phyloP scores from a whole-genome alignment of 1,284 basidiomycete genomes.

The Ustilago loliicola region DNA sequence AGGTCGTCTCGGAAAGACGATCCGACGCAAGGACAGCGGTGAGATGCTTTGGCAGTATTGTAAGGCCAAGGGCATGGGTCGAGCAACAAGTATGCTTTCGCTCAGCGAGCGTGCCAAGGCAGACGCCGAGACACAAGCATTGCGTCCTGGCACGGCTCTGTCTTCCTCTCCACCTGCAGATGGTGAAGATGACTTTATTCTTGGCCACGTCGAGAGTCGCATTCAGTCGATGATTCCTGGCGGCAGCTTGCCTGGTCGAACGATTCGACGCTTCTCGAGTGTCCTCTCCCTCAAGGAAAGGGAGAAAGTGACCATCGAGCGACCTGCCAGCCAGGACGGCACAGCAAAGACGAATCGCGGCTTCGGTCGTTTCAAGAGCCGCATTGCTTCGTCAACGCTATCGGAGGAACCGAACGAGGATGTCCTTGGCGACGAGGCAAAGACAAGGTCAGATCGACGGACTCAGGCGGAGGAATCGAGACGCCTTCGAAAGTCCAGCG shows the following conservation, averaged over 20 bases:
- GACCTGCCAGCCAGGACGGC: conserved; percentile 34
- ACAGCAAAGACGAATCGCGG: conserved; percentile 22
- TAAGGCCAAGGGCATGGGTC: conserved; percentile 48
- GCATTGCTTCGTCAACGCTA: conserved; percentile 32
- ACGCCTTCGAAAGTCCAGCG: conserved; percentile 1
- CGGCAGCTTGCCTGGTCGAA: conserved; percentile 25
- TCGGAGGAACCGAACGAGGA: conserved; percentile 33
- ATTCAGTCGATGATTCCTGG: conserved; percentile 24
- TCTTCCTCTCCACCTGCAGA: conserved; percentile 22
- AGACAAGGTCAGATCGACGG: not conserved
- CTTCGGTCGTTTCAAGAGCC: conserved; percentile 39
- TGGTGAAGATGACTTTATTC: conserved; percentile 38
- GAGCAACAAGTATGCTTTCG: conserved; percentile 50
- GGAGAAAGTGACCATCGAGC: conserved; percentile 26
- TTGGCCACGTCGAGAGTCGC: conserved; percentile 41
- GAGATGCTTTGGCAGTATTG: conserved; percentile 68
- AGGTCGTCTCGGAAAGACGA: conserved; percentile 16
- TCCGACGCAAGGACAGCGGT: conserved; percentile 58
- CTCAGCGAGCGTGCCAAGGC: conserved; percentile 45
- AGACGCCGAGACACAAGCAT: conserved; percentile 22
- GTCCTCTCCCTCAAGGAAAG: conserved; percentile 37
- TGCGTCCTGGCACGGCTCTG: conserved; percentile 20
- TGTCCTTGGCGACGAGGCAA: not conserved
- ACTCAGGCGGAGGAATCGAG: not conserved
- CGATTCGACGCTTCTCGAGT: conserved; percentile 47